Evolutionary conservation across 2,329 filamentous ascomycete species (phyloP), one percentile per base, ranked within the genome.

Genomic region (Catunica adiposa): DNA sequence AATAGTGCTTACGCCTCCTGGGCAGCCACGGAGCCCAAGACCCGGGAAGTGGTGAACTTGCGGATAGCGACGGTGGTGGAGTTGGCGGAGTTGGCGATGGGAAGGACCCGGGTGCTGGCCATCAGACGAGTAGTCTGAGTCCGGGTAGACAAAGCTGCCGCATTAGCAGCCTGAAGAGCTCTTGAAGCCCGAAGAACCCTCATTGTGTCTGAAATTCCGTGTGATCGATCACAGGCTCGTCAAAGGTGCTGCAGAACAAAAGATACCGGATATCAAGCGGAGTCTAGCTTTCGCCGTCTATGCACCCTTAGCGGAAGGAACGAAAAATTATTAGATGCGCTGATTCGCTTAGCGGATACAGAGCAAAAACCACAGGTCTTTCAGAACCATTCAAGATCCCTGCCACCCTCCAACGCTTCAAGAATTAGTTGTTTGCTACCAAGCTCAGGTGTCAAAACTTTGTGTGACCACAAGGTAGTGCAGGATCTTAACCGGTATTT

Each of bases 1-100:
- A 17, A 25, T 3, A 47, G 9, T 34, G 58, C 67, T 61, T 64
- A 71, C 69, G 70, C 70, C 64, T 71, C 69, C 59, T 71, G 69
- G 44, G 70, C 70, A 56, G 68, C 70, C 53, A 60, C 66, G 48
- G 64, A 63, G 8, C 58, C 38, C 17, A 57, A 23, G n/a, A 51
- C 40, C 3, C 53, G 52, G 6, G 58, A 56, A 1, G 54, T 58
- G 17, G 47, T 56, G 51, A 59, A 54, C 29, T 37, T 59, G 50
- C 59, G 52, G 38, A 47, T 51, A 42, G 20, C 23, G 31, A 42
- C 54, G 20, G 26, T n/a, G 40, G 38, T 29, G 40, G 38, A 15
- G 25, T 40, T 25, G 20, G 34, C 23, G 40, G 52, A 26, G 38
- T 55, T 37, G 29, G 38, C 15, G 15, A 26, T 37, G 42, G 54